Evolutionary conservation across 495 filamentous ascomycete genomes (phyloP).

Genomic region (Trichoderma asperelloides): DNA sequence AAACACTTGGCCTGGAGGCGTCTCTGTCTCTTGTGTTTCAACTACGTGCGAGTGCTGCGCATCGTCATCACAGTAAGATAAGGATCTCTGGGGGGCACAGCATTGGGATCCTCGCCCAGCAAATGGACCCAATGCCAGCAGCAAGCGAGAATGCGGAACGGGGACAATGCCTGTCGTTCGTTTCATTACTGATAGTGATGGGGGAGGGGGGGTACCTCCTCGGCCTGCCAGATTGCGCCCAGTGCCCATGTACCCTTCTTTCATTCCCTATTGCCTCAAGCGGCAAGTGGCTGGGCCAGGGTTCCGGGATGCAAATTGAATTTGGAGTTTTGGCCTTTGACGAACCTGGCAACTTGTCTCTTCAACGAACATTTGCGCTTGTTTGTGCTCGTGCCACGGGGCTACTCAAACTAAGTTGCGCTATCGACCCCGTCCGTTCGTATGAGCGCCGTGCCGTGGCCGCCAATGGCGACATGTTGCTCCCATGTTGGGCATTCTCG

Average conservation of each 20-base stretch:
- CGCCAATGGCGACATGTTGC: neutral
- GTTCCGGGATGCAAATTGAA: neutral
- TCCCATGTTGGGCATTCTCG: constrained; percentile 1
- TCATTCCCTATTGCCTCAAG: neutral
- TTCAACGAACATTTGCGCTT: neutral
- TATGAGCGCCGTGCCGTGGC: neutral
- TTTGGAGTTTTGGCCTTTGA: neutral
- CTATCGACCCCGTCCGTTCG: neutral
- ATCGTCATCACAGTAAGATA: too few relatives aligned
- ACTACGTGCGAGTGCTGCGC: too few relatives aligned
- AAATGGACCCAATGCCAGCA: neutral
- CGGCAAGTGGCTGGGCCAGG: neutral
- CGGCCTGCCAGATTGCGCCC: neutral
- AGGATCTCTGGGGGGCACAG: neutral
- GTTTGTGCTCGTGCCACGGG: too few relatives aligned
- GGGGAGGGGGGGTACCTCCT: neutral
- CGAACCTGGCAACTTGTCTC: neutral
- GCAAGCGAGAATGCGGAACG: neutral
- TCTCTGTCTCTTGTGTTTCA: too few relatives aligned
- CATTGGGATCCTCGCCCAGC: constrained; percentile 1
- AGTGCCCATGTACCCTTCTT: neutral
- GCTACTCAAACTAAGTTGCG: neutral
- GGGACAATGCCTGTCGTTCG: constrained; percentile 1
- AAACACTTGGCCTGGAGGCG: too few relatives aligned
- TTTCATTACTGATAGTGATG: neutral